These are phyloP conservation scores for Aurinia saxatilis DNA, from an alignment of 345 rosid genomes.

Conservation along the genomic window DNA sequence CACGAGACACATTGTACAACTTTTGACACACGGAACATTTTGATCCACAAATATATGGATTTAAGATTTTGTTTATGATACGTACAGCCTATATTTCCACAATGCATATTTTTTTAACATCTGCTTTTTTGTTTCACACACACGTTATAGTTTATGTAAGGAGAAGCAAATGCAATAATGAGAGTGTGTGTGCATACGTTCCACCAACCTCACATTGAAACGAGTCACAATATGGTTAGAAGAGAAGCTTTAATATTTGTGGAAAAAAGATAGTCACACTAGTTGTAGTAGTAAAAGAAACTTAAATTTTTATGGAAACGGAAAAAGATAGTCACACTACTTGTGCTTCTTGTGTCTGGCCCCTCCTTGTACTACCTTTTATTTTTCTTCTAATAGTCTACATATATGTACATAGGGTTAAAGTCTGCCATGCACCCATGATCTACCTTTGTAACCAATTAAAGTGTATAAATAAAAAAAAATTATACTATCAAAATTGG, in stretches of 20 bases:
- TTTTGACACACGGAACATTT: slow-evolving; percentile 11
- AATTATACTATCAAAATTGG: not conserved
- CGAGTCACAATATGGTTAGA: slow-evolving; percentile 10
- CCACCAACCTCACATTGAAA: slow-evolving; percentile 9
- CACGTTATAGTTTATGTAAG: not conserved
- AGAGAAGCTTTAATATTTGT: not conserved
- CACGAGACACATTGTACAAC: slow-evolving; percentile 13
- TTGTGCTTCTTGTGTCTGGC: not conserved
- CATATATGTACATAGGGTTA: no score
- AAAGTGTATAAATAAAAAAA: not conserved
- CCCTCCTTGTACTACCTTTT: not conserved
- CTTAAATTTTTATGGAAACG: not conserved
- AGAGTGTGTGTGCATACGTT: not conserved
- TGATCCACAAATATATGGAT: not conserved
- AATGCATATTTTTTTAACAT: not conserved
- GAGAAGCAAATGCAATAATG: not conserved
- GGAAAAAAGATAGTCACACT: not conserved
- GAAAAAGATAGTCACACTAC: not conserved
- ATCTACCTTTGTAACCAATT: not conserved
- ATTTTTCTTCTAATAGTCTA: not conserved
- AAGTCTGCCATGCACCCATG: not conserved
- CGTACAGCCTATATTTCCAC: not conserved
- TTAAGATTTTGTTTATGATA: not conserved
- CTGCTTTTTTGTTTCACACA: not conserved
- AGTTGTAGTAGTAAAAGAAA: not conserved